Base-by-base conservation (phyloP, 2,329 filamentous ascomycete genomes). In the Fusarium tricinctum region DNA sequence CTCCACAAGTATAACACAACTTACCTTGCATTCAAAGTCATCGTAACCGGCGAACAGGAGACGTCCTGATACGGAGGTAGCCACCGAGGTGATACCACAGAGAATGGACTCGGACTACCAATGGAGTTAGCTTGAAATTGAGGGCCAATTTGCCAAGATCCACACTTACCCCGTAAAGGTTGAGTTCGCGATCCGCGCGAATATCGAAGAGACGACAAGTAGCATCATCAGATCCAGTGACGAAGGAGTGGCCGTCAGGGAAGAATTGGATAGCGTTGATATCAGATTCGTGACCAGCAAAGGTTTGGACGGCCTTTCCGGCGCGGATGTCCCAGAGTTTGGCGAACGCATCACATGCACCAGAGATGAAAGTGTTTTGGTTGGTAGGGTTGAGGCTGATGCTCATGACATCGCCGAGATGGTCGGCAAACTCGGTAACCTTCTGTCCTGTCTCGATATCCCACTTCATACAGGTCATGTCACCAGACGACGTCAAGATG, bases 401-500 rank as follows among this genome's bases (percentile, higher is more conserved):
- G 85, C 95, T 98, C 96, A 99, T 99, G 73, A 99, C 96, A 78
- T 99, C 96, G 78, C 96, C 96, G 13, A 99, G 87, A 79, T 99
- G 96, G 82, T 99, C 96, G 77, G 96, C 96, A 74, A 98, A 99
- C 80, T 99, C 96, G 77, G 94, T 97, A 42, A 97, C 92, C 84
- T 97, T 97, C 71, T 94, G 93, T 58, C 96, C 96, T 1, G 95
- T 97, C 83, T 99, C 96, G 70, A 99, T 95, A 84, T 99, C 96
- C 96, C 96, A 99, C 78, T 98, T 92, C 91, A 98, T 97, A 81
- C 96, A 99, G 52, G 96, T 99, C 96, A 99, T 99, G 79, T 99
- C 96, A 69, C 96, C 96, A 4, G 96, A 99, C 1, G 96, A 98
- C 63, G 96, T 99, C 70, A 99, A 89, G 76, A 99, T 98, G 78